These are phyloP conservation scores for Aspergillus japonicus DNA, from an alignment of 2,329 filamentous ascomycete genomes.

Conservation along the genomic window DNA sequence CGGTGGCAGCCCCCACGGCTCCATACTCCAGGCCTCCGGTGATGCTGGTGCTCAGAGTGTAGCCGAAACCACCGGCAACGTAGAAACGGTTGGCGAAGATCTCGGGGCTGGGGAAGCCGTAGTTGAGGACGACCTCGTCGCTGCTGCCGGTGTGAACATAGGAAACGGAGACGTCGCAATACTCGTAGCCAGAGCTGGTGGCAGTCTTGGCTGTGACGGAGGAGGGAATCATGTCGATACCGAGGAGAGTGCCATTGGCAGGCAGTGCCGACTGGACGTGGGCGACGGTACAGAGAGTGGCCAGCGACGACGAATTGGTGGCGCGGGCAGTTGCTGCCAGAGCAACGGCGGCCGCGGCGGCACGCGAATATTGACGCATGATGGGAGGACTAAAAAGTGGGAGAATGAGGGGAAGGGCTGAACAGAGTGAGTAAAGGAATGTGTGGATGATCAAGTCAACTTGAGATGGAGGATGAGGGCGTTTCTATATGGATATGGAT, in stretches of 20 bases:
- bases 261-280: slow-evolving; percentile 45
- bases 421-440: neutral
- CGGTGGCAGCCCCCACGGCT: slow-evolving; percentile 43
- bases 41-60: slow-evolving; percentile 34
- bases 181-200: slow-evolving; percentile 34
- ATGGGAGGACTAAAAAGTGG: neutral
- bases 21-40: slow-evolving; percentile 46
- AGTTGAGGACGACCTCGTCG: slow-evolving; percentile 39
- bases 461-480: no score
- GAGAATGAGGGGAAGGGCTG: neutral
- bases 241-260: slow-evolving; percentile 43
- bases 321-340: slow-evolving; percentile 2
- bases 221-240: slow-evolving; percentile 43
- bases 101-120: slow-evolving; percentile 34
- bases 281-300: slow-evolving; percentile 43
- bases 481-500: no score
- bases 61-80: slow-evolving; percentile 46
- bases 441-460: neutral
- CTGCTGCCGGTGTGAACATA: slow-evolving; percentile 45
- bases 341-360: slow-evolving; percentile 2
- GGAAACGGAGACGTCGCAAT: slow-evolving; percentile 45
- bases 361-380: slow-evolving; percentile 6
- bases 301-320: slow-evolving; percentile 22
- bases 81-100: slow-evolving; percentile 48
- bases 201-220: slow-evolving; percentile 41